A percentile compares a stretch with the other conserved stretches of the same genome.
Conservation (phyloP, 768 basidiomycete species). For the Terana coerulea region DNA sequence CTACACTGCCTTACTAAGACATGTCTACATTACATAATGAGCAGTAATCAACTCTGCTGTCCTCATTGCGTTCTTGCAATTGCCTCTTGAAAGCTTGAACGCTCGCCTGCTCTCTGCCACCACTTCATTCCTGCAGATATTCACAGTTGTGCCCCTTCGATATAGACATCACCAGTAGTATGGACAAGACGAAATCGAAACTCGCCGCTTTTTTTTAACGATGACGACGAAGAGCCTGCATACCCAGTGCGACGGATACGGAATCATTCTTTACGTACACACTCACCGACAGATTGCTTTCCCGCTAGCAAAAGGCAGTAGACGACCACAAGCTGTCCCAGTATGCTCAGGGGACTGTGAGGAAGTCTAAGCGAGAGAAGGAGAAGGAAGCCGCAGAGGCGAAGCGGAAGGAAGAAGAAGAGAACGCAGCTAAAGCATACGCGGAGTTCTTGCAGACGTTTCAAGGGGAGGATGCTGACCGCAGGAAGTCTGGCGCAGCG, state of each 20-base stretch:
- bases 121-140: too few relatives aligned
- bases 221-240: constrained; percentile 80
- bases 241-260: constrained; percentile 90
- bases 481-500: constrained; percentile 46
- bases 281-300: constrained; percentile 56
- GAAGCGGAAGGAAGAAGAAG: constrained; percentile 82
- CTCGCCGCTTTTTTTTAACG: constrained; percentile 81
- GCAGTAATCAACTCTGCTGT: too few relatives aligned
- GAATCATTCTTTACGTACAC: constrained; percentile 50
- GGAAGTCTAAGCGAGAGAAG: constrained; percentile 88
- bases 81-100: too few relatives aligned
- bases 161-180: too few relatives aligned
- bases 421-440: constrained; percentile 72
- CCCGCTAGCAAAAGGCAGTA: constrained; percentile 75
- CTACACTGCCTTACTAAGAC: constrained; percentile 43
- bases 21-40: too few relatives aligned
- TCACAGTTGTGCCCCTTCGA: not conserved
- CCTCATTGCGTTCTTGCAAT: too few relatives aligned
- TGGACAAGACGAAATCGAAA: constrained; percentile 67
- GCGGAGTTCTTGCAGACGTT: constrained; percentile 85
- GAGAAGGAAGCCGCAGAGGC: constrained; percentile 92
- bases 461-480: constrained; percentile 61
- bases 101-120: too few relatives aligned
- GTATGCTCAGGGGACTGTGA: constrained; percentile 79
- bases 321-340: constrained; percentile 84